These are phyloP conservation scores for Arbutus unedo DNA, from an alignment of 148 eudicot genomes.

Conservation along the genomic window DNA sequence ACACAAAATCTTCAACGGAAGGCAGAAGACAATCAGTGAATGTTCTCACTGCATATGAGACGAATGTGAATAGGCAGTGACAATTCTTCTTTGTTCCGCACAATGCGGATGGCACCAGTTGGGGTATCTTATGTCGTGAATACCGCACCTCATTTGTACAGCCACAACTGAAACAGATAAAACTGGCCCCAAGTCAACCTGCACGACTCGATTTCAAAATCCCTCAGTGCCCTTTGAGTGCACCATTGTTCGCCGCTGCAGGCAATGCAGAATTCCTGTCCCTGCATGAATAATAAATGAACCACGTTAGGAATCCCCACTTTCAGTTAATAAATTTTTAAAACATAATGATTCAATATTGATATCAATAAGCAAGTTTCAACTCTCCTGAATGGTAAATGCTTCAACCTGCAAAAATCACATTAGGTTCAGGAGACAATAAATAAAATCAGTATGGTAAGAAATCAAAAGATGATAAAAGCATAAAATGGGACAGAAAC, in stretches of 20 bases:
- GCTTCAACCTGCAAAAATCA: conserved; percentile 42
- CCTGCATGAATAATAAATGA: not conserved
- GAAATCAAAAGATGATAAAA: not conserved
- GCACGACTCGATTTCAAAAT: not conserved
- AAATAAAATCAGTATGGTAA: conserved; percentile 19
- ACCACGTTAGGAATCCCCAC: not conserved
- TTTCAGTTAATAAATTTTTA: not conserved
- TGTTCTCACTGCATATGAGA: not conserved
- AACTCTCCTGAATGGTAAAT: conserved; percentile 34
- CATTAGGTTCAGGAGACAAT: conserved; percentile 28
- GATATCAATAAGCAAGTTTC: conserved; percentile 21
- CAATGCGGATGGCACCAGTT: not conserved
- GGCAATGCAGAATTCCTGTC: not conserved
- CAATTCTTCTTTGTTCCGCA: not conserved
- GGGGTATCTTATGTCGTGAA: not conserved
- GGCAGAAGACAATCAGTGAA: not conserved
- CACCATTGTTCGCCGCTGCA: not conserved
- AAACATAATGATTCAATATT: not conserved
- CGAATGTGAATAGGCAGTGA: not conserved
- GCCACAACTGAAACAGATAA: not conserved
- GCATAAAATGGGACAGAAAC: not conserved
- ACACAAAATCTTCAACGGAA: not conserved
- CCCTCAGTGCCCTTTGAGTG: not conserved
- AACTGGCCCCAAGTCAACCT: not conserved
- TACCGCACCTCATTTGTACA: not conserved